A percentile compares a stretch with the other conserved stretches of the same genome.
Evolutionary conservation across 2,329 filamentous ascomycete genomes (phyloP).

Genomic region (Cladosporium cucumerinum): DNA sequence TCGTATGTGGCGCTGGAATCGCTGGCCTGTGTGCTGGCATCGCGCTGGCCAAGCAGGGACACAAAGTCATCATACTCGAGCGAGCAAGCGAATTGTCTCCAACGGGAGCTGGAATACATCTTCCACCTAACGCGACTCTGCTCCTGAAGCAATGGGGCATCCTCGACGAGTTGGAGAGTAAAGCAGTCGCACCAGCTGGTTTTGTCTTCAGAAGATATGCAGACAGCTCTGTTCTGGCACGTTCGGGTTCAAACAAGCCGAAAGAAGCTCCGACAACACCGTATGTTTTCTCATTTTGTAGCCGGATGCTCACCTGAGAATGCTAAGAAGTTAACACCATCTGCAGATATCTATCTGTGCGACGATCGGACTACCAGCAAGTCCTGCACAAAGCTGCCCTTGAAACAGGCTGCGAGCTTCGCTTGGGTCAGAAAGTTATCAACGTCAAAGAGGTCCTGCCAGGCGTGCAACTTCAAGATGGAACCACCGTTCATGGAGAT

Average conservation of each 20-base stretch:
- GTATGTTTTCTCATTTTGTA: neutral
- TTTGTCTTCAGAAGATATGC: slow-evolving; percentile 10
- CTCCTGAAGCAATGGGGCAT: slow-evolving; percentile 18
- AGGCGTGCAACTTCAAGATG: neutral
- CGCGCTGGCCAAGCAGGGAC: slow-evolving; percentile 7
- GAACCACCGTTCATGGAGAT: neutral
- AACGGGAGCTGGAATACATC: slow-evolving; percentile 18
- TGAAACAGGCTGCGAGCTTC: slow-evolving; percentile 1
- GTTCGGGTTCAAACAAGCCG: neutral
- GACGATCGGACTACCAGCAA: slow-evolving; percentile 8
- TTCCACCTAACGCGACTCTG: slow-evolving; percentile 18
- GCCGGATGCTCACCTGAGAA: neutral
- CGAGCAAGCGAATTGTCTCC: slow-evolving; percentile 1
- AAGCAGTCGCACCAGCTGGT: neutral
- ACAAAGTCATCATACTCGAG: slow-evolving; percentile 7
- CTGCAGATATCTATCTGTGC: neutral
- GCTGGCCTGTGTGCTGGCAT: slow-evolving; percentile 48
- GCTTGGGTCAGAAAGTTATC: neutral
- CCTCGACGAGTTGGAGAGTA: slow-evolving; percentile 10
- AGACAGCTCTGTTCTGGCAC: slow-evolving; percentile 4
- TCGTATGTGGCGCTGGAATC: slow-evolving; percentile 55
- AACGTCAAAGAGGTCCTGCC: neutral
- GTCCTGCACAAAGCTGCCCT: slow-evolving; percentile 1
- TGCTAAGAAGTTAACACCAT: no score
- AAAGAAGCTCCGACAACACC: neutral